Percentiles rank a stretch among this genome's conserved stretches.
Evolutionary conservation across 2,329 filamentous ascomycete species (phyloP).

Genomic region (Diaporthe batatas): DNA sequence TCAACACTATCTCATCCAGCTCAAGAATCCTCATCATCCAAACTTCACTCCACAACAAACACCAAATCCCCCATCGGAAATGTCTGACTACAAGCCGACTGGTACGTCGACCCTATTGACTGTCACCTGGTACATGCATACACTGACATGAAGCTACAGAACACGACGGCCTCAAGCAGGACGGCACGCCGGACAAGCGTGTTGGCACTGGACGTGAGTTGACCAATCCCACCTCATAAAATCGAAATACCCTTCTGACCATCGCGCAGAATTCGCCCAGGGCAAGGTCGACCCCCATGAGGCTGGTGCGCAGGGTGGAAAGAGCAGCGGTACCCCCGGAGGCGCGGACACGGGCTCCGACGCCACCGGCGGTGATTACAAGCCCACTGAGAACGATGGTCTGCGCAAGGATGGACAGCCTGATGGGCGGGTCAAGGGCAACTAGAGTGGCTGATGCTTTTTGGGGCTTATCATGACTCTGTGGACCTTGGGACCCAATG

Average conservation of each 20-base stretch:
- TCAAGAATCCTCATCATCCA: neutral
- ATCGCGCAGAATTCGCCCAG: slow-evolving; percentile 14
- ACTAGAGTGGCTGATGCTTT: neutral
- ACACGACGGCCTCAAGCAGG: slow-evolving; percentile 35
- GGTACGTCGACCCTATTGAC: neutral
- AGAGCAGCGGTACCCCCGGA: slow-evolving; percentile 5
- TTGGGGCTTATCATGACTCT: neutral
- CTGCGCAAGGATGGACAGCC: slow-evolving; percentile 31
- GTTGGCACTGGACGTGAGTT: slow-evolving; percentile 29
- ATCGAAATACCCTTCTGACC: neutral
- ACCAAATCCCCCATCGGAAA: neutral
- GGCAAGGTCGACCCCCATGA: slow-evolving; percentile 36
- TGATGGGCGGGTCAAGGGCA: slow-evolving; percentile 34
- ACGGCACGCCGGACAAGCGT: slow-evolving; percentile 31
- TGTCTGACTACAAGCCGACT: slow-evolving; percentile 36
- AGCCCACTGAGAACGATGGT: slow-evolving; percentile 33
- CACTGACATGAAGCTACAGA: neutral
- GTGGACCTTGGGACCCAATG: neutral
- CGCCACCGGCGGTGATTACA: slow-evolving; percentile 9
- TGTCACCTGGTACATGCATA: neutral
- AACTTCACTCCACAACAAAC: neutral
- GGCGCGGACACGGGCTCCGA: neutral
- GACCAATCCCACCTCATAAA: no score
- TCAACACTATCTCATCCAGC: neutral
- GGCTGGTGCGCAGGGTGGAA: slow-evolving; percentile 26